Base-by-base conservation (phyloP, 2,329 filamentous ascomycete genomes). In the Rhinocladiella similis region DNA sequence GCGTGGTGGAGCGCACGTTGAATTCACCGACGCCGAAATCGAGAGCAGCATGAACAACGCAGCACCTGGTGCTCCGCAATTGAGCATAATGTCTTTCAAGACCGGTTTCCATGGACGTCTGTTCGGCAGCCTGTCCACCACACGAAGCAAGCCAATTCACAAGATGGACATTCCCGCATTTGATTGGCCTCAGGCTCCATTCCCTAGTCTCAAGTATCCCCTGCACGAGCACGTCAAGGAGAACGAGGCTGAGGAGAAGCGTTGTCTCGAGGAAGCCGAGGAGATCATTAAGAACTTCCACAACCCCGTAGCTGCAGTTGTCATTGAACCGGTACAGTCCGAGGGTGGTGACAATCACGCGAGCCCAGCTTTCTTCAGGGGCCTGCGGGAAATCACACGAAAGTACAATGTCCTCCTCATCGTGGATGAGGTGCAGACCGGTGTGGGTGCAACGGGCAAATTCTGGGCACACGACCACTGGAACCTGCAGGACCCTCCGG, bases 401-500 rank as follows among this genome's bases (percentile, higher is more conserved):
- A 87, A 86, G 73, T 84, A 91, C 77, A 60, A 65, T 19, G 63
- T 67, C n/a, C 56, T 67, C 16, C 80, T 96, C 73, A 96, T 96
- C 69, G 91, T 95, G 62, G 91, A 96, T 72, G 91, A 96, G 77
- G 91, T 96, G 10, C 91, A 96, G 77, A 96, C 91, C 5, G 92
- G 91, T 71, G 87, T 96, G 22, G 92, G 92, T 66, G 91, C 92
- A 38, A 96, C 91, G 0, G 91, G 91, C 67, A 91, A 90, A 73
- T 96, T 96, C 85, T 96, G 91, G 91, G 91, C 92, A 7, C 92
- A 96, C 78, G 91, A 96, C 68, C 92, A 96, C 85, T 96, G 91
- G 91, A 82, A 89, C 72, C 82, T 96, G 42, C 70, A 81, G 48
- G 77, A 85, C 35, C 89, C 91, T 7, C 91, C 91, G 0, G 91